These are phyloP conservation scores for Pseudogymnoascus pannorum DNA, from an alignment of 2,329 filamentous ascomycete species.

Conservation along the genomic window DNA sequence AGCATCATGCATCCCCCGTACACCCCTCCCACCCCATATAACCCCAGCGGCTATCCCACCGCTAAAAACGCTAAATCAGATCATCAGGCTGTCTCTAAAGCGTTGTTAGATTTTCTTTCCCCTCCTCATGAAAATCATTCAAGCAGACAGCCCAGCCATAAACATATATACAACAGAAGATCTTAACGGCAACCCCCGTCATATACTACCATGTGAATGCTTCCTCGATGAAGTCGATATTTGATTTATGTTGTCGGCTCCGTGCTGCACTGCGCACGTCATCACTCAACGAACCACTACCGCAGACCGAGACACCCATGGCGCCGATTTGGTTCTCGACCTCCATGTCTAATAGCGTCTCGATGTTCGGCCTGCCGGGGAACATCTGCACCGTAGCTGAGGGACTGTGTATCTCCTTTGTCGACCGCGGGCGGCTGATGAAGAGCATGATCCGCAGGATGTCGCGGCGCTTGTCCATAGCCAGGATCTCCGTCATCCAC, in stretches of 20 bases:
- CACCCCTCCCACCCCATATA: not conserved
- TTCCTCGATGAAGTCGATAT: slow-evolving; percentile 74
- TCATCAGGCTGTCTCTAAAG: slow-evolving; percentile 8
- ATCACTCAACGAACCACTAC: slow-evolving; percentile 65
- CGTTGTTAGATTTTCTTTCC: slow-evolving; percentile 1
- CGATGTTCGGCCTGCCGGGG: slow-evolving; percentile 68
- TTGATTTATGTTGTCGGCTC: slow-evolving; percentile 53
- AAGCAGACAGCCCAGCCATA: slow-evolving; percentile 1
- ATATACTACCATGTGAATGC: slow-evolving; percentile 56
- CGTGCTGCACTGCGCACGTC: slow-evolving; percentile 65
- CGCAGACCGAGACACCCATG: slow-evolving; percentile 68
- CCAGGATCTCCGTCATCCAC: slow-evolving; percentile 75
- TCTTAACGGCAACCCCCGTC: slow-evolving; percentile 11
- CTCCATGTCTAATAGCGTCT: slow-evolving; percentile 64
- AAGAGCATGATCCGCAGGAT: slow-evolving; percentile 72
- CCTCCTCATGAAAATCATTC: not conserved
- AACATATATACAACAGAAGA: slow-evolving; percentile 10
- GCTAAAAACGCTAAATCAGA: slow-evolving; percentile 5
- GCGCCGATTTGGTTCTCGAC: slow-evolving; percentile 68
- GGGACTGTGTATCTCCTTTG: slow-evolving; percentile 74
- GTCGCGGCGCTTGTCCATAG: slow-evolving; percentile 67
- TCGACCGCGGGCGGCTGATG: slow-evolving; percentile 65
- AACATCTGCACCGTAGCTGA: slow-evolving; percentile 78
- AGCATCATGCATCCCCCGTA: slow-evolving; percentile 1
- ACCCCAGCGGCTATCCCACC: not conserved